These are phyloP conservation scores for Crithidia fasciculata DNA, from an alignment of 208 protist species.

Conservation along the genomic window DNA sequence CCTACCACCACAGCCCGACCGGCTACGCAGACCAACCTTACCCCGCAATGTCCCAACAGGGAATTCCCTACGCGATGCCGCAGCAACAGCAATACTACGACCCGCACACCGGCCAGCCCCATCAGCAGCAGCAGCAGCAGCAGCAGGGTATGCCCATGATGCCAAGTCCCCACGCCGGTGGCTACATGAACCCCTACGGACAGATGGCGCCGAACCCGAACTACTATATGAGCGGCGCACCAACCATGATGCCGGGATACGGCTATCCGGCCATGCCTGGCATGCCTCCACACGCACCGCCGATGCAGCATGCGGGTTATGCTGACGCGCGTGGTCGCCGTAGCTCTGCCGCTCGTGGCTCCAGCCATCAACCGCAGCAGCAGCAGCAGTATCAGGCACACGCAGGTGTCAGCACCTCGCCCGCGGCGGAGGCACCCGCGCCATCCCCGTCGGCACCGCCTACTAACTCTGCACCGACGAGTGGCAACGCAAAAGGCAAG, in stretches of 20 bases:
- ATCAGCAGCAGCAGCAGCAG: conserved; percentile 13
- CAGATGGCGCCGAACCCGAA: conserved; percentile 2
- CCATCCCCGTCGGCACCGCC: neutral
- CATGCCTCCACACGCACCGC: neutral
- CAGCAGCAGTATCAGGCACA: neutral
- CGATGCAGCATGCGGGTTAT: neutral
- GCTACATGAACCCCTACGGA: conserved; percentile 15
- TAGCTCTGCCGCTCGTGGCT: neutral
- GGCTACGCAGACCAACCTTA: conserved; percentile 5
- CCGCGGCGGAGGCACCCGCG: neutral
- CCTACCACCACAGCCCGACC: neutral
- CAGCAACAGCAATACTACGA: conserved; percentile 9
- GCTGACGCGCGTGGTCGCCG: neutral
- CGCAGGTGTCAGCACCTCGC: neutral
- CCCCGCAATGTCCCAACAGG: neutral
- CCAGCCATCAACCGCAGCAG: conserved; percentile 10
- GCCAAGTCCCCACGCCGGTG: neutral
- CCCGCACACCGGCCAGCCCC: neutral
- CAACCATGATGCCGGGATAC: conserved; percentile 8
- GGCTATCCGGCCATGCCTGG: conserved; percentile 2
- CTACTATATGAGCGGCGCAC: conserved; percentile 15
- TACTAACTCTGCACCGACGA: neutral
- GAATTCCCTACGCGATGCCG: neutral
- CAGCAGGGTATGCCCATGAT: conserved; percentile 7
- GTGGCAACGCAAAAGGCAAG: neutral